These are phyloP conservation scores for Teratosphaeria viscida DNA, from an alignment of 2,329 filamentous ascomycete genomes.

Conservation along the genomic window DNA sequence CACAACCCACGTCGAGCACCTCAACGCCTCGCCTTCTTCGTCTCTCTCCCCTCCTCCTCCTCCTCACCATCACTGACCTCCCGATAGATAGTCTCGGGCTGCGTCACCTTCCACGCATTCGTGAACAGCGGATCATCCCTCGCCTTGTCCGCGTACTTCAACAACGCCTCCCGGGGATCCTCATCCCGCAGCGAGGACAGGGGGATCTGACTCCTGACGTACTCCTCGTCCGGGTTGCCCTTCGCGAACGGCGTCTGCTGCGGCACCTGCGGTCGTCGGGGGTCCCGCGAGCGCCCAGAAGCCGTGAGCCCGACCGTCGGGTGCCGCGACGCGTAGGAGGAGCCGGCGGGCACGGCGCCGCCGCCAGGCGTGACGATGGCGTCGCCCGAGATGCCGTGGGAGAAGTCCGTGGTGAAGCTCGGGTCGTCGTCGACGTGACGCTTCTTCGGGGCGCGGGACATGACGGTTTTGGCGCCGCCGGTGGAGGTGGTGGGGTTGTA, in stretches of 20 bases:
- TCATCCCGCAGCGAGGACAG: constrained; percentile 90
- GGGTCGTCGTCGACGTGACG: constrained; percentile 92
- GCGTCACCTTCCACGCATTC: constrained; percentile 81
- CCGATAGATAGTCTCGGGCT: constrained; percentile 84
- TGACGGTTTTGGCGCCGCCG: constrained; percentile 74
- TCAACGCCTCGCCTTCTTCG: constrained; percentile 2
- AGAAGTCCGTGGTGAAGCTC: constrained; percentile 72
- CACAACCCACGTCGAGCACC: neutral
- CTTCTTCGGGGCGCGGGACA: constrained; percentile 88
- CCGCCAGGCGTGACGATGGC: constrained; percentile 53
- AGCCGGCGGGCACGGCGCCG: constrained; percentile 27
- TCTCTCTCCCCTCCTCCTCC: constrained; percentile 52
- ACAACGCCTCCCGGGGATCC: constrained; percentile 81
- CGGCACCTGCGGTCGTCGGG: constrained; percentile 74
- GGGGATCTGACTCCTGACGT: constrained; percentile 80
- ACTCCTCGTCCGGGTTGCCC: constrained; percentile 77
- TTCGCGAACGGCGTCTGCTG: constrained; percentile 82
- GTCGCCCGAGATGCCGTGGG: constrained; percentile 72
- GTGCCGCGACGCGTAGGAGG: constrained; percentile 48
- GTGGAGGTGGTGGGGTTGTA: constrained; percentile 78
- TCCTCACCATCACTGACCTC: constrained; percentile 76
- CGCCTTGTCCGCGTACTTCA: constrained; percentile 91
- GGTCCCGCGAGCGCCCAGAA: constrained; percentile 67
- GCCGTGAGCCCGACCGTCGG: constrained; percentile 65
- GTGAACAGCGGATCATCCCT: constrained; percentile 92